A percentile compares a stretch with the other conserved stretches of the same genome.
Conservation (phyloP, 1,284 basidiomycete genomes). For the Blastosporella zonata region DNA sequence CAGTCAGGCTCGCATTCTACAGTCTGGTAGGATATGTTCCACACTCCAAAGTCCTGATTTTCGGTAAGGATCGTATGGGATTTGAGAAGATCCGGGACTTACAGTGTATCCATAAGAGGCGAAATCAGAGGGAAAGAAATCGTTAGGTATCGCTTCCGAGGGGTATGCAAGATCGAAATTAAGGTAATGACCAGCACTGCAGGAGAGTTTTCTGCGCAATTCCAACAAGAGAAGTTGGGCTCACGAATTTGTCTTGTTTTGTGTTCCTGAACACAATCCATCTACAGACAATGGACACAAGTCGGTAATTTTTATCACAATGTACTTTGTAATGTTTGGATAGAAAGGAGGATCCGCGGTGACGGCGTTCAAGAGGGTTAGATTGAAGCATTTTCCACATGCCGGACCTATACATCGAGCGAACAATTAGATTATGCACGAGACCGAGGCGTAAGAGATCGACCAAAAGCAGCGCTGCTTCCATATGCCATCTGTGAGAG, state of each 20-base stretch:
- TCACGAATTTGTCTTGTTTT: conserved; percentile 55
- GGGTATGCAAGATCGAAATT: conserved; percentile 80
- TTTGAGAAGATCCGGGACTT: conserved; percentile 19
- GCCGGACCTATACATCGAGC: conserved; percentile 41
- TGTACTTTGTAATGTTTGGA: conserved; percentile 55
- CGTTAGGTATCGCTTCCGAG: conserved; percentile 61
- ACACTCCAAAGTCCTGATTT: conserved; percentile 73
- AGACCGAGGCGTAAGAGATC: not conserved
- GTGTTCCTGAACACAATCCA: conserved; percentile 71
- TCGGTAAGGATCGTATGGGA: conserved; percentile 5
- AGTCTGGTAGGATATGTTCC: conserved; percentile 68
- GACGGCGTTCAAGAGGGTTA: conserved; percentile 69
- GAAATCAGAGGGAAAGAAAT: conserved; percentile 71
- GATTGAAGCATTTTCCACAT: conserved; percentile 74
- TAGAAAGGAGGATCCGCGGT: conserved; percentile 65
- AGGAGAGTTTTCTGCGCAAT: not conserved
- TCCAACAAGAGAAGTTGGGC: conserved; percentile 24
- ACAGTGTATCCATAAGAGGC: conserved; percentile 55
- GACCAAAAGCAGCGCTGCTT: conserved; percentile 67
- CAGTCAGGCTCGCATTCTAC: conserved; percentile 59
- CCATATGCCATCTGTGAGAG: conserved; percentile 76
- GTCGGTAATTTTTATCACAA: conserved; percentile 74
- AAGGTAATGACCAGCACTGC: conserved; percentile 60
- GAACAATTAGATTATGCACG: not conserved
- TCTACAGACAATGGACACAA: conserved; percentile 58